phyloP scores from a whole-genome alignment of 768 basidiomycete species.

The Trametes villosa region DNA sequence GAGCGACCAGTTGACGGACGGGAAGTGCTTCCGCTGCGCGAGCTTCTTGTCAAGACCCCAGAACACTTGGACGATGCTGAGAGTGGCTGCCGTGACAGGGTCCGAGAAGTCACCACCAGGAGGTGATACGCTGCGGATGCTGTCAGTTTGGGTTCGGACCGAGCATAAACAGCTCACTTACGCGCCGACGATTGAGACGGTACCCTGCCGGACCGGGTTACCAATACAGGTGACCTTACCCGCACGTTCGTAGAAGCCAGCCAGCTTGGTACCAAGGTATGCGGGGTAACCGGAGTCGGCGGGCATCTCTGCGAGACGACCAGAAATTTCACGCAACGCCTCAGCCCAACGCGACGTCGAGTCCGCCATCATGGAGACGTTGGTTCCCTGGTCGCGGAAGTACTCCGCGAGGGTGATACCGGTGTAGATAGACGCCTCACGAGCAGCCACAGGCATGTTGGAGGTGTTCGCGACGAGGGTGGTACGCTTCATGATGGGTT shows the following conservation, averaged over 20 bases:
- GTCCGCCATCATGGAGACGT: slow-evolving; percentile 99
- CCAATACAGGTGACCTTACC: slow-evolving; percentile 95
- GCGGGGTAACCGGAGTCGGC: slow-evolving; percentile 99
- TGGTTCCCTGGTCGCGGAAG: slow-evolving; percentile 98
- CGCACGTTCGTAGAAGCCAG: slow-evolving; percentile 98
- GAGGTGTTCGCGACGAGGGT: slow-evolving; percentile 99
- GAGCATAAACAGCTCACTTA: slow-evolving; percentile 49
- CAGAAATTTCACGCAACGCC: slow-evolving; percentile 97
- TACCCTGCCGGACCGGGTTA: slow-evolving; percentile 84
- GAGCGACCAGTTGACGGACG: slow-evolving; percentile 99
- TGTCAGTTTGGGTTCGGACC: slow-evolving; percentile 9
- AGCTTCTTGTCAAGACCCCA: slow-evolving; percentile 99
- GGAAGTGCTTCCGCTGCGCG: slow-evolving; percentile 98
- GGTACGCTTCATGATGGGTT: slow-evolving; percentile 99
- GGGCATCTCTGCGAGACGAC: slow-evolving; percentile 99
- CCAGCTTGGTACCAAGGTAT: slow-evolving; percentile 93
- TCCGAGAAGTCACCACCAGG: slow-evolving; percentile 99
- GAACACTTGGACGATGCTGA: slow-evolving; percentile 99
- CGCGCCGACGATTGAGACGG: slow-evolving; percentile 99
- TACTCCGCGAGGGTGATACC: slow-evolving; percentile 99
- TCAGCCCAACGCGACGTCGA: slow-evolving; percentile 99
- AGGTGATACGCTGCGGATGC: slow-evolving; percentile 79
- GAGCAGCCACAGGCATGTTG: slow-evolving; percentile 99
- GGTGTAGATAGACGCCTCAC: slow-evolving; percentile 99
- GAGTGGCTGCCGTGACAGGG: slow-evolving; percentile 95